Evolutionary conservation across 345 rosid genomes (phyloP), one percentile per base, ranked within the genome.

Genomic region (Trapa bicornis): DNA sequence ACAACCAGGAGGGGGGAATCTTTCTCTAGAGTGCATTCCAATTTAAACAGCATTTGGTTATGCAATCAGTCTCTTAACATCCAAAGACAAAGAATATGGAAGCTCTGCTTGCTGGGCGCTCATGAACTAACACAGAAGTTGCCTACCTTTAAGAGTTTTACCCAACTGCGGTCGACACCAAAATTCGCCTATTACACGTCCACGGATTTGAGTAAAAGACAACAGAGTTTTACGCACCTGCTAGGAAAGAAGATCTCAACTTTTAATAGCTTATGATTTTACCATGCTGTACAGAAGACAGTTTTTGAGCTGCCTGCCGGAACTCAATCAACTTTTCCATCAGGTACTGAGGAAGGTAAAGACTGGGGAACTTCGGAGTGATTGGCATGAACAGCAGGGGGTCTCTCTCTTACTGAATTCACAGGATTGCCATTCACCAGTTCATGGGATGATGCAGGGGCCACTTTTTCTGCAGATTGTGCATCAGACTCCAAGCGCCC

Each of bases 261-360:
- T 57, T 57, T 29, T 17, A 17, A 3, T 57, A 57, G 35, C 61
- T 57, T 2, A 22, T 12, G 75, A 68, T 58, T 75, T 83, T 84
- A 79, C 86, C 86, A 82, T 86, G 82, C 87, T 83, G 85, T 85
- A 87, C 87, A 87, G 41, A 64, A 43, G 37, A 39, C 45, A 43
- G 41, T 17, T 35, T 39, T 11, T 43, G 29, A 69, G 62, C 65
- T 79, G 61, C 7, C 29, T 43, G 62, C 42, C 29, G 61, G 29
- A 64, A 70, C 15, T 75, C 69, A 69, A 52, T 65, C 64, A 48
- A 74, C 69, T 70, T 69, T 66, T 67, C 71, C 76, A 10, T 45
- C 50, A 17, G 78, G 70, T n/a, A 71, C 36, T 39, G 67, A 69
- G 43, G 76, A 50, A 61, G 82, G 69, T 66, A 67, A 47, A 42